Percentiles rank a stretch among this genome's conserved stretches.
phyloP scores from a whole-genome alignment of 495 filamentous ascomycete genomes.

The Aspergillus taichungensis region DNA sequence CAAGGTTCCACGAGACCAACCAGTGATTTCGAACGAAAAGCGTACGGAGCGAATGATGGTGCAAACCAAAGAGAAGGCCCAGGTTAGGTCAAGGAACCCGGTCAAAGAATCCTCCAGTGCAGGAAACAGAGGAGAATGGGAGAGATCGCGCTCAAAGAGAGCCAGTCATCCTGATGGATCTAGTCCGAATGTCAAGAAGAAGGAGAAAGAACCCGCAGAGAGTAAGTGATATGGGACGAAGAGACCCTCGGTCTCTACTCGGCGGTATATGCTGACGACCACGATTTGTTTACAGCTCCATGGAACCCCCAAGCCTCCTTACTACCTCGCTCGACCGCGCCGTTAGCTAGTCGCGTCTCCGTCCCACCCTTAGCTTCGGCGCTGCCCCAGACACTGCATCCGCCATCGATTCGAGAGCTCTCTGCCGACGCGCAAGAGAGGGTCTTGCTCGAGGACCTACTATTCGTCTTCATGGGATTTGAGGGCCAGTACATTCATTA shows the following conservation, averaged over 20 bases:
- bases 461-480: constrained; percentile 97
- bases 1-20: constrained; percentile 24
- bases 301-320: constrained; percentile 83
- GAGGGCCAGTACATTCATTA: constrained; percentile 96
- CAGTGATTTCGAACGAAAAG: constrained; percentile 25
- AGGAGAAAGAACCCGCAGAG: constrained; percentile 28
- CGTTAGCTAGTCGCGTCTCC: constrained; percentile 78
- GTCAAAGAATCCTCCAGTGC: constrained; percentile 46
- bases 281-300: constrained; percentile 31
- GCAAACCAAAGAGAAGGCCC: constrained; percentile 56
- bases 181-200: constrained; percentile 29
- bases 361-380: constrained; percentile 68
- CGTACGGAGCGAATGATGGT: constrained; percentile 40
- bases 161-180: constrained; percentile 25
- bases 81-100: constrained; percentile 55
- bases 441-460: constrained; percentile 77
- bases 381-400: constrained; percentile 62
- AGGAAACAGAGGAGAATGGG: constrained; percentile 34
- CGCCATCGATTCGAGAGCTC: constrained; percentile 61
- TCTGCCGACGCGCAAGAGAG: constrained; percentile 74
- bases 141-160: constrained; percentile 35
- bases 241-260: background rate
- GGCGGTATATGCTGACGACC: constrained; percentile 12
- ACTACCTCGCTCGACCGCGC: constrained; percentile 77
- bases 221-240: constrained; percentile 19